Evolutionary conservation across 345 rosid genomes (phyloP), one percentile per base, ranked within the genome.

Genomic region (Populus alba): DNA sequence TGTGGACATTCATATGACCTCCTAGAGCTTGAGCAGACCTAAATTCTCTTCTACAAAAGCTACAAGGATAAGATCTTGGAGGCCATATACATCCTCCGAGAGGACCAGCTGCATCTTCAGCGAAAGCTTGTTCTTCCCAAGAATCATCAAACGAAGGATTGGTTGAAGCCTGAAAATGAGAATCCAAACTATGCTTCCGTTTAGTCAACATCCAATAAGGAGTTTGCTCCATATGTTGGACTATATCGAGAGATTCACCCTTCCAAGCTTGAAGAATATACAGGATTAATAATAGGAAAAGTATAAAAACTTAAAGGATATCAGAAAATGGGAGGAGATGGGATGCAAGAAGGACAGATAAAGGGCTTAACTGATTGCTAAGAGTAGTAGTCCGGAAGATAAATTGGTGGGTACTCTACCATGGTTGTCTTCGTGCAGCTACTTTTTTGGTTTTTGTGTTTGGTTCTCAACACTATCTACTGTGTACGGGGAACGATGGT

Each of bases 201-300:
- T 83, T 89, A 6, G 79, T 80, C 91, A 87, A 87, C 89, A 85
- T 83, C 92, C 88, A 86, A 71, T 75, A 84, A 27, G 77, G 77
- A 23, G 88, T 77, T 83, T 84, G 82, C 59, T 88, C 89, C 91
- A 88, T 86, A 15, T 73, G 11, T 20, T 27, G 25, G 12, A 35
- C 27, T 27, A 15, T 53, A 53, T 38, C 55, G 0, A 17, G 65
- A 45, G 62, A 29, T n/a, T 47, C 16, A 73, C 71, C 15, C 27
- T 68, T 68, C 41, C 18, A 68, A 39, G 71, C 9, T 68, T n/a
- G 27, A 55, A 55, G 11, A 55, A 7, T 25, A 38, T 59, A 57
- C 1, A 65, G 66, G 4, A 47, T 71, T 5, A 41, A 47, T 71
- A 3, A 41, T 3, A 22, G 35, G 22, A 22, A 16, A 8, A 75